Conservation (phyloP, 179 eudicot genomes). For the Camellia oleifera region DNA sequence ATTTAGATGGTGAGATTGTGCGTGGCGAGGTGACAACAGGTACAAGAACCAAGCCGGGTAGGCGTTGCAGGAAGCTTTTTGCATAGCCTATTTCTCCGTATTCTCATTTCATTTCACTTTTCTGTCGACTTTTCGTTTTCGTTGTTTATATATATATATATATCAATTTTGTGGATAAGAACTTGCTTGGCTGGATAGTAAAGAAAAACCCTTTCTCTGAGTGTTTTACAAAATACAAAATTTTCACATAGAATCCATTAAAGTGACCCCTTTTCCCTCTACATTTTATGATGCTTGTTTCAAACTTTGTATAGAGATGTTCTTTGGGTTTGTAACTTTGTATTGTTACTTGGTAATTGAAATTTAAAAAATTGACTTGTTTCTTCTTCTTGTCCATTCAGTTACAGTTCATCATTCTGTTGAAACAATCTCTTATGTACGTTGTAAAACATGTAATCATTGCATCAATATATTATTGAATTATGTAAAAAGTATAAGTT, state of each 20-base stretch:
- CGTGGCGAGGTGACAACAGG: slow-evolving; percentile 48
- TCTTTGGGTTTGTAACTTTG: neutral
- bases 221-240: neutral
- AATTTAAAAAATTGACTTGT: neutral
- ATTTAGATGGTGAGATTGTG: slow-evolving; percentile 72
- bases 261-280: neutral
- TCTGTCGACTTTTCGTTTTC: too few species aligned
- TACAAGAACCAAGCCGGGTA: slow-evolving; percentile 32
- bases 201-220: too few species aligned
- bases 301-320: neutral
- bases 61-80: slow-evolving; percentile 68
- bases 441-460: too few species aligned
- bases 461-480: too few species aligned
- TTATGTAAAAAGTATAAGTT: too few species aligned
- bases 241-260: neutral
- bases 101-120: too few species aligned
- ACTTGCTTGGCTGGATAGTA: too few species aligned
- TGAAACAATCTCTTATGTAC: too few species aligned
- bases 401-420: neutral
- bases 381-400: neutral
- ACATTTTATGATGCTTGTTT: neutral
- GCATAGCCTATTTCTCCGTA: slow-evolving; percentile 26
- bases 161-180: too few species aligned
- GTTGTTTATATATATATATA: too few species aligned
- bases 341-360: neutral